phyloP scores from a whole-genome alignment of 2,329 filamentous ascomycete genomes.

The Trichoderma polysporum region DNA sequence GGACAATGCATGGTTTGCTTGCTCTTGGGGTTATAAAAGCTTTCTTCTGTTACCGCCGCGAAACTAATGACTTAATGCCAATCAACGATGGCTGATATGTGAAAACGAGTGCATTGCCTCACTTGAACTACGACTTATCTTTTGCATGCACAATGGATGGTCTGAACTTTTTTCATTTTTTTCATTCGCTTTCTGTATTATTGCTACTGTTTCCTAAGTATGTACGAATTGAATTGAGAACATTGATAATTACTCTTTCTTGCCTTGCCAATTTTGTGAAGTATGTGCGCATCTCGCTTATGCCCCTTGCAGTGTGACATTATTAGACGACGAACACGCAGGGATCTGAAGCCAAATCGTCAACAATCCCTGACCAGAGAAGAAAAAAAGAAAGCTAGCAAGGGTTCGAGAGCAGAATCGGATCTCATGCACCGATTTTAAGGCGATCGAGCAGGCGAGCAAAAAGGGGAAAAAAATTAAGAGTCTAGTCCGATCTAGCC shows the following conservation, averaged over 20 bases:
- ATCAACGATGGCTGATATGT: slow-evolving; percentile 14
- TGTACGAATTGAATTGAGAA: slow-evolving; percentile 13
- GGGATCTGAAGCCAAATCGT: background rate
- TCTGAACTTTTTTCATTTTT: background rate
- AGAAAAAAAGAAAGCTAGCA: background rate
- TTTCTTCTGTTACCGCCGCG: background rate
- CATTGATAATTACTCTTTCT: background rate
- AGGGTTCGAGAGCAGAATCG: background rate
- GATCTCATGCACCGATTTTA: background rate
- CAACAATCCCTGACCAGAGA: background rate
- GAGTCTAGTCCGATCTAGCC: slow-evolving; percentile 25
- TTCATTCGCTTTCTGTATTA: slow-evolving; percentile 15
- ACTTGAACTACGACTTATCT: background rate
- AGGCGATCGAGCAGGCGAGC: background rate
- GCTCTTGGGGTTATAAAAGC: slow-evolving; percentile 1
- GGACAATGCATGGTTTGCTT: background rate
- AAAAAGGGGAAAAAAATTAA: background rate
- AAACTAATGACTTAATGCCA: slow-evolving; percentile 22
- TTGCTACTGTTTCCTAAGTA: background rate
- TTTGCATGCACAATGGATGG: background rate
- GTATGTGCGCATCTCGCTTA: background rate
- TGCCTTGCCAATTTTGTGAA: background rate
- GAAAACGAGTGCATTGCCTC: background rate
- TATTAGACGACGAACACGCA: background rate
- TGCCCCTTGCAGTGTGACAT: slow-evolving; percentile 1